Base-by-base conservation (phyloP, 345 rosid species). In the Heritiera littoralis region DNA sequence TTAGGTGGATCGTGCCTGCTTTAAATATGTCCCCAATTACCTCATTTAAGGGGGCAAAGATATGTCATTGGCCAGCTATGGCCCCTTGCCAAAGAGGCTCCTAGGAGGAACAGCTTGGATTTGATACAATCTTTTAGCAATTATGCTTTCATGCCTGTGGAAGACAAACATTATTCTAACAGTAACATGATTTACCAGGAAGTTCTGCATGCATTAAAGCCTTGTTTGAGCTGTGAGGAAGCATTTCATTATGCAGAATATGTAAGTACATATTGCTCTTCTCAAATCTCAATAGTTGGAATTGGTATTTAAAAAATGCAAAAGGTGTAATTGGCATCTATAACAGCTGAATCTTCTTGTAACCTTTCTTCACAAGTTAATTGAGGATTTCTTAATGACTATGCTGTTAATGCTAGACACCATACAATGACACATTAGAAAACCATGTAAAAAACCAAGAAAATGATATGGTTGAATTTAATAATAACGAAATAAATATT, bases 171-270 rank as follows among this genome's bases (percentile, higher is more conserved):
- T n/a, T 51, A 35, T 32, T 77, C 63, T 66, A 77, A 66, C 18
- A 51, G 49, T 78, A 43, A 56, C 28, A 40, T 38, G 40, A 48
- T 72, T 66, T 83, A 60, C 30, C 85, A 95, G 99, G 96, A 90
- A 87, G 92, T 95, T 86, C 78, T 95, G 81, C 91, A 85, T 32
- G 82, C 84, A 40, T 81, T 95, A 66, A 93, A 90, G 82, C 80
- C 90, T 63, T 88, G 88, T 85, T 85, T 95, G 87, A 74, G 76
- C 84, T 78, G 87, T 13, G 85, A 88, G 14, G 98, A 92, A 83
- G 99, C 97, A 30, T 80, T 87, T 81, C 93, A 90, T 6, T 93
- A 92, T 77, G 99, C 98, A 73, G 92, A 90, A 91, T 83, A 92
- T 76, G 99, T 95, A 89, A 91, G 97, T 83, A 78, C 18, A 30